Conservation (phyloP, 352 stramenopile genomes). For the Nothophytophthora sp. region DNA sequence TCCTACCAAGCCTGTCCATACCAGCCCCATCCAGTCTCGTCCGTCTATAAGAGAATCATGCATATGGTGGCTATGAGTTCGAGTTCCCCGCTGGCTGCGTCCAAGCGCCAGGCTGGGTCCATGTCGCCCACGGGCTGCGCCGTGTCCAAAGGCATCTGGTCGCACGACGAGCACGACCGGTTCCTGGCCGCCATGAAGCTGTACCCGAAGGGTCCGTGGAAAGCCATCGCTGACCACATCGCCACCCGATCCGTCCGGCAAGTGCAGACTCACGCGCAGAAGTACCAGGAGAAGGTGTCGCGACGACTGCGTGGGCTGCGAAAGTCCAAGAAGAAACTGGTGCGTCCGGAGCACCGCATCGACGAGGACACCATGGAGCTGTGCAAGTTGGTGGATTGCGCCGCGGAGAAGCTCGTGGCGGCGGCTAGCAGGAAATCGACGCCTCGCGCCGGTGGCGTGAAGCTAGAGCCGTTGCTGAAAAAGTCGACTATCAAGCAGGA, state of each 20-base stretch:
- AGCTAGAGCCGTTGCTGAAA: slow-evolving; percentile 30
- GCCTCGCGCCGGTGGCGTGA: slow-evolving; percentile 11
- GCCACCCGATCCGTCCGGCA: slow-evolving; percentile 67
- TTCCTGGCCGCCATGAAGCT: slow-evolving; percentile 72
- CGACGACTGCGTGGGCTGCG: slow-evolving; percentile 60
- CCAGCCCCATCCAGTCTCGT: neutral
- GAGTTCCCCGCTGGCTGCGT: slow-evolving; percentile 20
- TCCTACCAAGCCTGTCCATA: neutral
- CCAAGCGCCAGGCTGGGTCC: slow-evolving; percentile 15
- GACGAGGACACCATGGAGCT: slow-evolving; percentile 63
- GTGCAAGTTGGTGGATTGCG: slow-evolving; percentile 56
- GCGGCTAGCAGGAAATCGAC: slow-evolving; percentile 20
- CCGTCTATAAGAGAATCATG: too few relatives aligned
- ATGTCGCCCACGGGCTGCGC: slow-evolving; percentile 24
- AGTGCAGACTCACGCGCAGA: slow-evolving; percentile 79
- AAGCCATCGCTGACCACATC: slow-evolving; percentile 72
- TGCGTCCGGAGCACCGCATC: slow-evolving; percentile 56
- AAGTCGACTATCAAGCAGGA: slow-evolving; percentile 25
- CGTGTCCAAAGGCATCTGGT: slow-evolving; percentile 57
- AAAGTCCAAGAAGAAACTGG: slow-evolving; percentile 75
- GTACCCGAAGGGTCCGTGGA: slow-evolving; percentile 73
- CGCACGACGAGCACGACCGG: slow-evolving; percentile 66
- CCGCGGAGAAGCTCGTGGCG: slow-evolving; percentile 44
- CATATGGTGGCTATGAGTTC: slow-evolving; percentile 26
- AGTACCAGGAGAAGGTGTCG: slow-evolving; percentile 79